Evolutionary conservation across 768 basidiomycete genomes (phyloP), one percentile per base, ranked within the genome.

Genomic region (Amanita brunnescens): DNA sequence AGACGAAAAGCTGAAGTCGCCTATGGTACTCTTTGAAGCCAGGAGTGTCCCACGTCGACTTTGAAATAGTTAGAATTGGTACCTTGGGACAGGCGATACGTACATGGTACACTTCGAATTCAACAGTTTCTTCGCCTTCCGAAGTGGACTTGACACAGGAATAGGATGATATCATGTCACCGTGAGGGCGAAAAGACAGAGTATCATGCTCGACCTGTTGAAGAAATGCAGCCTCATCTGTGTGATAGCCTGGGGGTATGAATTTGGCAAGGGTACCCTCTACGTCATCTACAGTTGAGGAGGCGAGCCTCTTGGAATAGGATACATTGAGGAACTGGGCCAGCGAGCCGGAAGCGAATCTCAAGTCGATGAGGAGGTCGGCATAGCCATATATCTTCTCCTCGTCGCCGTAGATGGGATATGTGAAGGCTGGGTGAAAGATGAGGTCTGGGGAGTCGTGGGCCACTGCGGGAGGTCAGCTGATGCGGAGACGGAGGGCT

Each of bases 351-450:
- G 94, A 96, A 1, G 95, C 77, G 66, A 96, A 85, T 52, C 80
- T 77, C 46, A 94, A 70, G 62, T 95, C 81, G 58, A 98, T 85
- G 23, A 76, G 64, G 30, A 99, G 75, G 60, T 85, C 85, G 55
- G 81, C 77, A 68, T 96, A 98, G 2, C 95, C 95, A 64, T 95
- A 97, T 51, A 98, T 85, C 70, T 85, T 93, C 70, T 99, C 93
- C 48, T 95, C 88, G 60, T 97, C 91, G 47, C 95, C 95, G 62
- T 83, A 97, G 61, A 99, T 93, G 5, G 95, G 93, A 68, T 99
- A 99, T 0, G 95, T 97, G 70, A 98, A 99, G 3, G 74, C 70
- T 2, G 95, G 95, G 54, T 87, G 77, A 67, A 96, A 97, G 16
- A 73, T 69, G 54, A 79, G 76, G 7, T 12, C 53, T 77, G 83